These are phyloP conservation scores for Penicillium macrosclerotiorum DNA, from an alignment of 495 filamentous ascomycete genomes.

Conservation along the genomic window DNA sequence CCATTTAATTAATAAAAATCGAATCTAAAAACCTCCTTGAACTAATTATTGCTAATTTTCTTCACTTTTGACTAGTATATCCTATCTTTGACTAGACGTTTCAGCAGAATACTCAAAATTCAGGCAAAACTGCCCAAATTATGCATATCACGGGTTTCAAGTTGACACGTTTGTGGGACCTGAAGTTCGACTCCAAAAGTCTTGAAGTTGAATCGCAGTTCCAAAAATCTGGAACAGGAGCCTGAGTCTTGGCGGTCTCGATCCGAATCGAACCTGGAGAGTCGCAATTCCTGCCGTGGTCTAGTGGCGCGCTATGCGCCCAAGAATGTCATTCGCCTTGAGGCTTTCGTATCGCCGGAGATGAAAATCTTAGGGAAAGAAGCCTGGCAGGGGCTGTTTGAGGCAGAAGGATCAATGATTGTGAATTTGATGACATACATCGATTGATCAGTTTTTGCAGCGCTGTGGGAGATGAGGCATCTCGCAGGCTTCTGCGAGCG, in stretches of 20 bases:
- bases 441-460: too few species aligned
- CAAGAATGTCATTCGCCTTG: too few species aligned
- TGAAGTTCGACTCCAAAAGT: conserved; percentile 10
- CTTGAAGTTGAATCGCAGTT: conserved; percentile 12
- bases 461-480: too few species aligned
- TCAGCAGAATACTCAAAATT: too few species aligned
- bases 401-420: too few species aligned
- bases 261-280: conserved; percentile 16
- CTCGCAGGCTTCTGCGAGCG: too few species aligned
- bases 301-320: too few species aligned
- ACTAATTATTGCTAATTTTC: neutral
- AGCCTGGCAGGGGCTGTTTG: too few species aligned
- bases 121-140: conserved; percentile 2
- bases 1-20: neutral
- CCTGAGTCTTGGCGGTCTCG: conserved; percentile 11
- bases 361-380: too few species aligned
- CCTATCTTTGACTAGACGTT: conserved; percentile 1
- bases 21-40: neutral
- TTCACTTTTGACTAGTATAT: neutral
- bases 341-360: too few species aligned
- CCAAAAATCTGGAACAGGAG: conserved; percentile 8
- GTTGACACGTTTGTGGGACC: conserved; percentile 7
- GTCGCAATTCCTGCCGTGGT: conserved; percentile 12
- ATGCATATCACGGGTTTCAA: too few species aligned
- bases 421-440: too few species aligned